phyloP scores from a whole-genome alignment of 345 rosid genomes.

The Linum usitatissimum region DNA sequence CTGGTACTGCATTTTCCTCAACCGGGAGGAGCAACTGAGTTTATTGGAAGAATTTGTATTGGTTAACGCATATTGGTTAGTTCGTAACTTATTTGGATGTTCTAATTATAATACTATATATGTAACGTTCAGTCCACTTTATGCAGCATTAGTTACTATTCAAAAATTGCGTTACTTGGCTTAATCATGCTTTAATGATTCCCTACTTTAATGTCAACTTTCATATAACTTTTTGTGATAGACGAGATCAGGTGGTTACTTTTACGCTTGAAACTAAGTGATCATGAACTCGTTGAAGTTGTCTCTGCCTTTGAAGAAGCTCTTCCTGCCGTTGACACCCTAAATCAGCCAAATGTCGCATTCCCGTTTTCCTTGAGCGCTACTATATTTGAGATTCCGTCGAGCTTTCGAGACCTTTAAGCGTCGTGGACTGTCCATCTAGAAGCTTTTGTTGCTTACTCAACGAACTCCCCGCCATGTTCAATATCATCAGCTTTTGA shows the following conservation, averaged over 20 bases:
- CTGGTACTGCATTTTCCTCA: background rate
- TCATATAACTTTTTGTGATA: no score
- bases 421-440: slow-evolving; percentile 53
- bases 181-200: no score
- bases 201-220: background rate
- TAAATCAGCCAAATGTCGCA: slow-evolving; percentile 39
- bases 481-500: slow-evolving; percentile 57
- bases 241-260: no score
- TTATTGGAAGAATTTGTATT: background rate
- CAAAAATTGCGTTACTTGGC: background rate
- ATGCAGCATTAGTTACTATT: background rate
- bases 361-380: slow-evolving; percentile 78
- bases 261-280: slow-evolving; percentile 58
- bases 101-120: no score
- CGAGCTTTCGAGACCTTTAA: slow-evolving; percentile 51
- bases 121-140: background rate
- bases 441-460: slow-evolving; percentile 62
- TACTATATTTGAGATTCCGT: slow-evolving; percentile 54
- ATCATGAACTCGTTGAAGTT: slow-evolving; percentile 56
- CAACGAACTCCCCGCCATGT: slow-evolving; percentile 42
- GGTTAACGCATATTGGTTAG: background rate
- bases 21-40: background rate
- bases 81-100: no score
- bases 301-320: slow-evolving; percentile 54
- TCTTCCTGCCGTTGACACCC: slow-evolving; percentile 57